Conservation (phyloP, 2,329 filamentous ascomycete genomes). For the Phyllosticta citrichinensis region DNA sequence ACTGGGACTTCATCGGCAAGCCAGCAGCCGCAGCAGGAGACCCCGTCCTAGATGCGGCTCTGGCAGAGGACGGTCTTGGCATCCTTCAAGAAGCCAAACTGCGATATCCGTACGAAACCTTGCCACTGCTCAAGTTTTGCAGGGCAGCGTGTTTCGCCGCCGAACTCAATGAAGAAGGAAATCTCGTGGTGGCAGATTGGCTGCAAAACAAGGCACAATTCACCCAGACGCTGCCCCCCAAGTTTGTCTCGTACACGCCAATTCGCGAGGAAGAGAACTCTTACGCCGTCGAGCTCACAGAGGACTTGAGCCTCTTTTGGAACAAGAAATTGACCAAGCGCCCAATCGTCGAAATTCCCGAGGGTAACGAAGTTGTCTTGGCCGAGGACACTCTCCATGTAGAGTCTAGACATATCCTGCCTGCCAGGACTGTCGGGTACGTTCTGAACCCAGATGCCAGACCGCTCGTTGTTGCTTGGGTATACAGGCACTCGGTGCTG, state of each 20-base stretch:
- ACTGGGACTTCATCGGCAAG: constrained; percentile 20
- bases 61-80: constrained; percentile 42
- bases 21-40: constrained; percentile 17
- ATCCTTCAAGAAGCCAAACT: constrained; percentile 59
- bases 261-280: constrained; percentile 78
- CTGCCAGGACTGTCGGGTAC: constrained; percentile 54
- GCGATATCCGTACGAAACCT: constrained; percentile 77
- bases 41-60: constrained; percentile 40
- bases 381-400: constrained; percentile 32
- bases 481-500: constrained; percentile 65
- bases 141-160: constrained; percentile 49
- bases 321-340: constrained; percentile 9
- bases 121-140: constrained; percentile 66
- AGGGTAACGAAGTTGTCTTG: constrained; percentile 2
- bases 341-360: constrained; percentile 2
- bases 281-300: constrained; percentile 62
- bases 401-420: constrained; percentile 38
- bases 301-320: constrained; percentile 55
- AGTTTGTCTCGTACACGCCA: constrained; percentile 66
- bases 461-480: constrained; percentile 66
- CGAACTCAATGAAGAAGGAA: constrained; percentile 36
- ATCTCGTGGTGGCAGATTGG: constrained; percentile 46
- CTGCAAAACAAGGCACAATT: constrained; percentile 62
- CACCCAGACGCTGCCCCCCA: constrained; percentile 63
- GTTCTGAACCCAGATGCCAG: constrained; percentile 65